These are phyloP conservation scores for Lagenaria siceraria DNA, from an alignment of 306 rosid genomes.

Conservation along the genomic window DNA sequence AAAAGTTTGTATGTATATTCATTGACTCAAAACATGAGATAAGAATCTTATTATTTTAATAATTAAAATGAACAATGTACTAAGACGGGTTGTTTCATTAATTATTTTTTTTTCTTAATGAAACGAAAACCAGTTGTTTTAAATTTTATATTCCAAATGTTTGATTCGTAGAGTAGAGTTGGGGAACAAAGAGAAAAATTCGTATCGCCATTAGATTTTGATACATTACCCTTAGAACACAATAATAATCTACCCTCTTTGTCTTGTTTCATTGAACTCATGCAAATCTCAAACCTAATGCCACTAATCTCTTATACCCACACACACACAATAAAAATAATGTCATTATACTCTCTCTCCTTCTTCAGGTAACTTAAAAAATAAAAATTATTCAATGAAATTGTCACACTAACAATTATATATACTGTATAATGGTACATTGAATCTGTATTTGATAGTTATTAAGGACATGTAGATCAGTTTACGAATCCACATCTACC, in stretches of 20 bases:
- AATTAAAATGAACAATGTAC: not conserved
- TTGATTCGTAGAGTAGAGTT: not conserved
- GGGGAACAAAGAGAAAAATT: not conserved
- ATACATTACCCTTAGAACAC: slow-evolving; percentile 7
- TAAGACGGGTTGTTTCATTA: not conserved
- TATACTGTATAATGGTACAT: no score
- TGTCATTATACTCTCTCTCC: no score
- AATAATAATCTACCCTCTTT: not conserved
- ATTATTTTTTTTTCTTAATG: not conserved
- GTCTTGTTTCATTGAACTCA: not conserved
- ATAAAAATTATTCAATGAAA: no score
- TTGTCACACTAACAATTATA: no score
- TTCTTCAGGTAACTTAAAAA: no score
- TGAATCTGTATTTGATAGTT: no score
- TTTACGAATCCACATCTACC: no score
- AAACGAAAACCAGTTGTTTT: not conserved
- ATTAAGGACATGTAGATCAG: no score
- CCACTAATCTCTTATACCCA: not conserved
- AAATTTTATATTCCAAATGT: not conserved
- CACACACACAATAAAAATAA: no score
- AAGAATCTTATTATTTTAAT: not conserved
- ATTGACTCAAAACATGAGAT: not conserved
- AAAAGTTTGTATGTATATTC: not conserved
- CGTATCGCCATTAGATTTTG: not conserved
- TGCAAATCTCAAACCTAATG: not conserved